Conservation (phyloP, 2,329 filamentous ascomycete species). For the Chaetomium globosum region DNA sequence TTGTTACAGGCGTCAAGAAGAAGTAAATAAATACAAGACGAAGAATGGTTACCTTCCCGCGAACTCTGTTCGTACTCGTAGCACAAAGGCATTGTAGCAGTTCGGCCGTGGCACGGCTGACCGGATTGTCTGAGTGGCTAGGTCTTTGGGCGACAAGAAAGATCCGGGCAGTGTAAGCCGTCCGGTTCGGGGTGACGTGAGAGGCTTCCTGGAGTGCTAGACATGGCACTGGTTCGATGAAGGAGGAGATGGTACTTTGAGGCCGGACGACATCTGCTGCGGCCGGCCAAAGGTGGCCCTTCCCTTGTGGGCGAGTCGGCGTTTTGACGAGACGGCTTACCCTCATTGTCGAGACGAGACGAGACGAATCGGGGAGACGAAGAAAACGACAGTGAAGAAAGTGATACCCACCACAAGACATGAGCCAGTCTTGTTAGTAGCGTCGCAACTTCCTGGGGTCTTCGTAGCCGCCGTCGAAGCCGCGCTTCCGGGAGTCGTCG, state of each 20-base stretch:
- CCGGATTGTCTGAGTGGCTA: neutral
- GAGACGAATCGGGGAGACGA: conserved; percentile 34
- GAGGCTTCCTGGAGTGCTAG: neutral
- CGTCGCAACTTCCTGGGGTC: conserved; percentile 70
- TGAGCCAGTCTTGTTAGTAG: conserved; percentile 54
- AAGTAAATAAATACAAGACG: conserved; percentile 25
- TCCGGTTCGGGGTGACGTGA: conserved; percentile 2
- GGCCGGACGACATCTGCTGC: neutral
- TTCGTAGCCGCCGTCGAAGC: conserved; percentile 80
- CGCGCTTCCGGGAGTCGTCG: conserved; percentile 65
- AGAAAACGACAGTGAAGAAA: conserved; percentile 33
- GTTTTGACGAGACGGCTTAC: conserved; percentile 31
- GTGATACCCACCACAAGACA: conserved; percentile 53
- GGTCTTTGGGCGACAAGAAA: neutral
- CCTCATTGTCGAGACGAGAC: conserved; percentile 36
- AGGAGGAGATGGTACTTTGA: conserved; percentile 9
- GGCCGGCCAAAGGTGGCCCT: neutral
- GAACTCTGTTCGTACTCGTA: neutral
- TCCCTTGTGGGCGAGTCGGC: neutral
- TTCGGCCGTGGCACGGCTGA: neutral
- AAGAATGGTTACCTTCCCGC: conserved; percentile 20
- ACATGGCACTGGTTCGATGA: neutral
- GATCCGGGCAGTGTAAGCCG: neutral
- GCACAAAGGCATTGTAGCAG: neutral
- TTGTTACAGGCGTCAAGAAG: conserved; percentile 14